Evolutionary conservation across 805 yeast species (phyloP), one percentile per base, ranked within the genome.

Genomic region (Starmera quercuum): DNA sequence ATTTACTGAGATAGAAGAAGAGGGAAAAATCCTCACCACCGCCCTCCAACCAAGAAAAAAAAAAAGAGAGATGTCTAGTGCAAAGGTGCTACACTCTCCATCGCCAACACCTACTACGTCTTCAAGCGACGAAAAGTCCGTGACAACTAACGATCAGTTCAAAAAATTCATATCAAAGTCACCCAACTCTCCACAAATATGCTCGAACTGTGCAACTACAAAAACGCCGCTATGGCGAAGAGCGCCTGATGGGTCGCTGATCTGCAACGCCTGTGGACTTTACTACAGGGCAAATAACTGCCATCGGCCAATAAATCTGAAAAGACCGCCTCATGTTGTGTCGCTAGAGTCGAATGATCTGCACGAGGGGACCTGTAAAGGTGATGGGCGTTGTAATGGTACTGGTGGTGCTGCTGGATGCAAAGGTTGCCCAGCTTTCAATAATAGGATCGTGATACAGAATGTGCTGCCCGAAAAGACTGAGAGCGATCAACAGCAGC

Each of bases 191-290:
- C 44, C 41, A 4, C 52, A 49, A 19, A 26, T 36, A 12, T 88
- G 97, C 58, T 75, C 95, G 7, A 90, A 88, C 58, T 88, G 97
- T 56, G 77, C 76, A 37, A 90, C 97, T 0, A 73, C 71, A 38
- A 86, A 88, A 6, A 88, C 97, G 0, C 97, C 97, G 2, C 59
- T 88, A 20, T 88, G 97, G 97, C 65, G 97, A 43, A 68, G 96
- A 34, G 84, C 86, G 44, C 85, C 94, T 0, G 81, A 79, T 39
- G 97, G 97, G 1, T 76, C 82, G 45, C 88, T 95, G 0, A 66
- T 90, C 39, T 88, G 97, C 58, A 88, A 88, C 56, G 97, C 97
- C 0, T 88, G 97, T 61, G 97, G 97, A 0, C 63, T 90, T 39
- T 88, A 90, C 47, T 66, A 81, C 48, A 86, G 87, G 54, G 70